phyloP scores from a whole-genome alignment of 2,329 filamentous ascomycete genomes.

The Leptographium lundbergii region DNA sequence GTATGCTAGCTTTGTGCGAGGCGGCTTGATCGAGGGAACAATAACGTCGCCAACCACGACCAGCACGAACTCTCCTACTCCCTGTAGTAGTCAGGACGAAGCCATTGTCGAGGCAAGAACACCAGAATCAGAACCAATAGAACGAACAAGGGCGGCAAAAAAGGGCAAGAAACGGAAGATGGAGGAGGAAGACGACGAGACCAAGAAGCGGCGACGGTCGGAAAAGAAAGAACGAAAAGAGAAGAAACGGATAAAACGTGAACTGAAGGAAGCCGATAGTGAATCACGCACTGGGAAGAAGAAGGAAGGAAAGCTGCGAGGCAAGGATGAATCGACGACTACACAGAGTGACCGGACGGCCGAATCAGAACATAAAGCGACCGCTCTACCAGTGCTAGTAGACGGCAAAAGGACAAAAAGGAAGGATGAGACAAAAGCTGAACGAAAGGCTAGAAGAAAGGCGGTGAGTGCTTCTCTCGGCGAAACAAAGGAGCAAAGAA shows the following conservation, averaged over 20 bases:
- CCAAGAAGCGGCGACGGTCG: constrained; percentile 14
- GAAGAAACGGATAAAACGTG: constrained; percentile 4
- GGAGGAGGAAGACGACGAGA: background rate
- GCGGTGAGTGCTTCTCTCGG: constrained; percentile 24
- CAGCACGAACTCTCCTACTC: background rate
- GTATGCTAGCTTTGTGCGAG: constrained; percentile 75
- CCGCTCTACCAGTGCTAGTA: background rate
- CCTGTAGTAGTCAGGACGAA: constrained; percentile 1
- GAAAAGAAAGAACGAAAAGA: constrained; percentile 24
- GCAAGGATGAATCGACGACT: background rate
- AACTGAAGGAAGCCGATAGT: constrained; percentile 1
- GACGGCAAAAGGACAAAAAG: constrained; percentile 13
- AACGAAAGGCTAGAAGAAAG: background rate
- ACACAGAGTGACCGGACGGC: background rate
- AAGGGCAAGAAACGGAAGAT: background rate
- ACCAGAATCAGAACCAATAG: constrained; percentile 16
- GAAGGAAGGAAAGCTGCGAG: constrained; percentile 8
- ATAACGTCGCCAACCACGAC: constrained; percentile 23
- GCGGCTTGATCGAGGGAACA: constrained; percentile 65
- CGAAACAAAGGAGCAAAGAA: constrained; percentile 13
- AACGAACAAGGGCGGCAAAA: background rate
- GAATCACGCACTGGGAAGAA: constrained; percentile 20
- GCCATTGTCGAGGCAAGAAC: constrained; percentile 15
- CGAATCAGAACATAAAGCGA: constrained; percentile 12
- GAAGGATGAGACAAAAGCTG: constrained; percentile 13